Conservation (phyloP, 768 basidiomycete species). For the Stropharia rugosoannulata region DNA sequence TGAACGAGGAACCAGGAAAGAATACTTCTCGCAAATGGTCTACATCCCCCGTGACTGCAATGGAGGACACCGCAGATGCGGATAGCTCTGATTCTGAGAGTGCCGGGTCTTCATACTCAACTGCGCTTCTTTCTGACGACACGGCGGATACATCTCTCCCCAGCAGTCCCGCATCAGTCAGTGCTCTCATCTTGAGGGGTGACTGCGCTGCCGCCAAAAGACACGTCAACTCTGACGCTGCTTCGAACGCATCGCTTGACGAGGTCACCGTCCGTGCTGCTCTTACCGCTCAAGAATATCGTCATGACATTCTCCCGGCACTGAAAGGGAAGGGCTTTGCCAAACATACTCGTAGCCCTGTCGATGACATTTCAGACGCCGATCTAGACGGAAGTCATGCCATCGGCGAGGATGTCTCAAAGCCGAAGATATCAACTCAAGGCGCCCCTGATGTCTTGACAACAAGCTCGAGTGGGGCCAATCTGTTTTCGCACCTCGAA, state of each 20-base stretch:
- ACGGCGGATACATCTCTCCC: conserved; percentile 13
- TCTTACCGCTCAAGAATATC: neutral
- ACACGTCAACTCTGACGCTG: neutral
- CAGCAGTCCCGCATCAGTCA: conserved; percentile 3
- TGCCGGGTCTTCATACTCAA: neutral
- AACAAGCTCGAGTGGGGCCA: too few relatives aligned
- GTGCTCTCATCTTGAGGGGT: neutral
- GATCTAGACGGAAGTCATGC: conserved; percentile 8
- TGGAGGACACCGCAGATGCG: neutral
- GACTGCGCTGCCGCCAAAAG: neutral
- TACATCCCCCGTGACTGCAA: neutral
- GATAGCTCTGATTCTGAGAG: conserved; percentile 9
- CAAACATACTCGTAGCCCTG: conserved; percentile 6
- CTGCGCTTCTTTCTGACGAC: conserved; percentile 9
- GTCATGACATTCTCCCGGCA: neutral
- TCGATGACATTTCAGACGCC: neutral
- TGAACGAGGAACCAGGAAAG: neutral
- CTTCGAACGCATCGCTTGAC: neutral
- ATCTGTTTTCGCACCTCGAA: too few relatives aligned
- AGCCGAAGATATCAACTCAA: neutral
- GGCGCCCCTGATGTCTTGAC: too few relatives aligned
- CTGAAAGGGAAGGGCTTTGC: neutral
- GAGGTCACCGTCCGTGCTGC: neutral
- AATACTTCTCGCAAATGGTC: neutral
- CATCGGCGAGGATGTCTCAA: neutral